Percentiles rank a stretch among this genome's conserved stretches.
These are phyloP conservation scores for Datisca glomerata DNA, from an alignment of 306 rosid species.

Conservation along the genomic window DNA sequence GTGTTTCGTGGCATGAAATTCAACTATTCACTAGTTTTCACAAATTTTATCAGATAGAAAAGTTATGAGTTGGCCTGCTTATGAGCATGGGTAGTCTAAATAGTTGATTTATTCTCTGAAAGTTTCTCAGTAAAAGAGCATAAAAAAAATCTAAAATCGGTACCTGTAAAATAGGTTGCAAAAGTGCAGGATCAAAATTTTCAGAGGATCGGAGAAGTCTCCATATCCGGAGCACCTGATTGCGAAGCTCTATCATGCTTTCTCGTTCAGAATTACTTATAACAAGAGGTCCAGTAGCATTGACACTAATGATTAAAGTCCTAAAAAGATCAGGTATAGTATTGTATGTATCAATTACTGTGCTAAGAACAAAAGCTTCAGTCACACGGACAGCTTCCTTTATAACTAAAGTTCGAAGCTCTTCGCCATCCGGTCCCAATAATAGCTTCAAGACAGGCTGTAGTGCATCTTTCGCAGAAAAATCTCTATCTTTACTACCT, in stretches of 20 bases:
- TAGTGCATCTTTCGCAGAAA: constrained; percentile 76
- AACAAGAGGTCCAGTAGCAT: constrained; percentile 41
- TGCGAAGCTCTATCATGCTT: constrained; percentile 60
- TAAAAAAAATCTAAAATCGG: no score
- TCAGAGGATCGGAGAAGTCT: constrained; percentile 53
- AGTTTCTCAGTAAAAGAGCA: no score
- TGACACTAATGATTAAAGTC: constrained; percentile 40
- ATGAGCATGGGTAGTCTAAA: no score
- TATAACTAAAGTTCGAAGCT: constrained; percentile 52
- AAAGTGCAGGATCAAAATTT: constrained; percentile 58
- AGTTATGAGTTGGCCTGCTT: no score
- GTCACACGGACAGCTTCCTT: constrained; percentile 80
- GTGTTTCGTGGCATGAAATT: no score
- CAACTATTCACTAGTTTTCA: no score
- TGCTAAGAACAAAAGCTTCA: constrained; percentile 62
- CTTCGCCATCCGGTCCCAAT: constrained; percentile 76
- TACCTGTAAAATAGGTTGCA: constrained; percentile 80
- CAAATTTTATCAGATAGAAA: no score
- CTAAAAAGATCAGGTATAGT: constrained; percentile 56
- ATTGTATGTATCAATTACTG: constrained; percentile 45
- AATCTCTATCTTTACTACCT: constrained; percentile 82
- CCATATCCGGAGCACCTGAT: constrained; percentile 77
- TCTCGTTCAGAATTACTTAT: constrained; percentile 49
- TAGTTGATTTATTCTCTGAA: no score
- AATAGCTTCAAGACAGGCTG: constrained; percentile 83